A percentile compares a stretch with the other conserved stretches of the same genome.
Conservation (phyloP, 2,329 filamentous ascomycete species). For the Blumeria graminis region DNA sequence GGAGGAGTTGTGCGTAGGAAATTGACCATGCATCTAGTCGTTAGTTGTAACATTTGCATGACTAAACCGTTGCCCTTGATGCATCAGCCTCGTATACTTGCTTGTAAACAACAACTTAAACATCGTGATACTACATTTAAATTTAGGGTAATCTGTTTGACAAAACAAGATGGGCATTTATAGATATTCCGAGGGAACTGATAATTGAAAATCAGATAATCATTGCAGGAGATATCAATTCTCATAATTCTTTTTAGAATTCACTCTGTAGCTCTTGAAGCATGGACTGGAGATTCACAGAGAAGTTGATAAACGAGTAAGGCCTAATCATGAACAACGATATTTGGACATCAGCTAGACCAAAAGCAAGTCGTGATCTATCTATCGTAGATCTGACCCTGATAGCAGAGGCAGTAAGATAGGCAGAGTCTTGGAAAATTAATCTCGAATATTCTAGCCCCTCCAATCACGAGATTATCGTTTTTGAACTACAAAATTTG, state of each 20-base stretch:
- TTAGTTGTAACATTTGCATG: too few species aligned
- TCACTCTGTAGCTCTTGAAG: not conserved
- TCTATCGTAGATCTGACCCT: not conserved
- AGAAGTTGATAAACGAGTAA: not conserved
- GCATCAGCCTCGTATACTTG: too few species aligned
- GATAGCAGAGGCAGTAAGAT: not conserved
- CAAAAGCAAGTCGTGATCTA: not conserved
- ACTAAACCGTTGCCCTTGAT: too few species aligned
- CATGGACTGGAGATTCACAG: not conserved
- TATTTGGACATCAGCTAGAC: not conserved
- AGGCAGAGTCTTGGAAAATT: not conserved
- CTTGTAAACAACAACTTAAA: too few species aligned
- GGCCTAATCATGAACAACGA: not conserved
- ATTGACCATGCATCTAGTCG: too few species aligned
- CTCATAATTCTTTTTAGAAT: not conserved
- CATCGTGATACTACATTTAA: too few species aligned
- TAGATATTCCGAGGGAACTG: not conserved
- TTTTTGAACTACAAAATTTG: not conserved
- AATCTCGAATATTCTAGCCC: not conserved
- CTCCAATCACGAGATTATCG: not conserved
- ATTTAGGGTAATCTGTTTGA: too few species aligned
- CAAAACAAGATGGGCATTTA: not conserved
- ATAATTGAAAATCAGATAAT: not conserved
- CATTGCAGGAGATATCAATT: not conserved
- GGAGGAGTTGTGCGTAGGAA: too few species aligned